Percentiles rank a stretch among this genome's conserved stretches.
Conservation (phyloP, 2,329 filamentous ascomycete genomes). For the Phialophora macrospora region DNA sequence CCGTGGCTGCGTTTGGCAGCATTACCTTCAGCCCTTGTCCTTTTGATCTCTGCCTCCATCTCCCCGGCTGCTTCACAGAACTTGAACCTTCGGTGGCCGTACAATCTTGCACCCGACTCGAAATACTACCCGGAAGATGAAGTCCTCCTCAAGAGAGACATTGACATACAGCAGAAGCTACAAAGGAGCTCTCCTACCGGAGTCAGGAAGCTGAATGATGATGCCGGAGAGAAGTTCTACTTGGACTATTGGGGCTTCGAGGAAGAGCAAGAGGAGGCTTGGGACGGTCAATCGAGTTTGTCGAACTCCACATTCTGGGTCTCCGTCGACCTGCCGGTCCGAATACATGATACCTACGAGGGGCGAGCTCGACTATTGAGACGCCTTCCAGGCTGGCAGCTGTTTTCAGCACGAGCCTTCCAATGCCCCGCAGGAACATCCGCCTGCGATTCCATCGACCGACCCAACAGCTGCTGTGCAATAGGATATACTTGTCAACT, state of each 20-base stretch:
- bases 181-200: constrained; percentile 39
- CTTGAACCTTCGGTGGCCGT: constrained; percentile 31
- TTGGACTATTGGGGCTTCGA: constrained; percentile 52
- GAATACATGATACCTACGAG: constrained; percentile 20
- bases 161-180: constrained; percentile 43
- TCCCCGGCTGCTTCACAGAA: constrained; percentile 18
- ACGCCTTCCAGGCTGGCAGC: constrained; percentile 26
- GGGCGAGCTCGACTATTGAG: constrained; percentile 12
- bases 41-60: constrained; percentile 20
- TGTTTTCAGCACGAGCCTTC: constrained; percentile 53
- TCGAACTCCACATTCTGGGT: constrained; percentile 17
- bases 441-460: constrained; percentile 59
- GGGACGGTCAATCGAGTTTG: constrained; percentile 13
- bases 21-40: constrained; percentile 28
- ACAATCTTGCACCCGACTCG: constrained; percentile 36
- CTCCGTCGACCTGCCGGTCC: constrained; percentile 23
- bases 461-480: constrained; percentile 64
- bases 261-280: constrained; percentile 26
- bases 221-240: constrained; percentile 56
- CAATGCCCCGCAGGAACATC: constrained; percentile 62
- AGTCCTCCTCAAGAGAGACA: constrained; percentile 38
- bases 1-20: constrained; percentile 29
- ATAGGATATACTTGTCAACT: constrained; percentile 59
- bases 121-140: constrained; percentile 42
- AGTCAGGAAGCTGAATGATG: constrained; percentile 52